phyloP scores from a whole-genome alignment of 345 rosid species.

The Viola odorata region DNA sequence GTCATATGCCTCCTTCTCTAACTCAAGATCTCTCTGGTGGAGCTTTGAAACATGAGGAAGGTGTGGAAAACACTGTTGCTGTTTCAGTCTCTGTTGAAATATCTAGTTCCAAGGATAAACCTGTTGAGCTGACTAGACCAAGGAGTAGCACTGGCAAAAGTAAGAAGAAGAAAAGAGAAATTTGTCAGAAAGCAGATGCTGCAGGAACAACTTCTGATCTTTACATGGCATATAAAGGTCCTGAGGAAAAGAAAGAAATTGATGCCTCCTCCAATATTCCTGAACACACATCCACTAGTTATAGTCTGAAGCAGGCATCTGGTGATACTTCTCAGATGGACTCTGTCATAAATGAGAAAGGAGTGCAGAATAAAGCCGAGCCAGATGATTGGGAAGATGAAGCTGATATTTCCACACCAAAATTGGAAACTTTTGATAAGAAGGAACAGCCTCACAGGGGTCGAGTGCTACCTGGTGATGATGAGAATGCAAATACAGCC shows the following conservation, averaged over 20 bases:
- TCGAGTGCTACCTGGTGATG: constrained; percentile 26
- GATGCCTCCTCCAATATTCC: constrained; percentile 24
- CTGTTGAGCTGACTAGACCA: constrained; percentile 38
- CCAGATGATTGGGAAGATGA: constrained; percentile 99
- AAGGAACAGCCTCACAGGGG: constrained; percentile 24
- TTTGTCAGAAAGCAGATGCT: constrained; percentile 89
- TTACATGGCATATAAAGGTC: constrained; percentile 85
- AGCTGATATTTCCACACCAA: constrained; percentile 77
- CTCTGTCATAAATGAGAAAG: constrained; percentile 25
- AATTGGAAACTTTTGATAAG: constrained; percentile 46
- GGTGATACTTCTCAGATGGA: constrained; percentile 27
- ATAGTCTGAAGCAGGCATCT: constrained; percentile 32
- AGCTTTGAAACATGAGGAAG: constrained; percentile 26
- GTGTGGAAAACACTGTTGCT: constrained; percentile 27
- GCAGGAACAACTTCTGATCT: constrained; percentile 80
- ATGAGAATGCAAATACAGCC: constrained; percentile 33
- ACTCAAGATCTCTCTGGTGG: constrained; percentile 27
- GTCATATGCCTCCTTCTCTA: constrained; percentile 22
- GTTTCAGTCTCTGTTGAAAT: constrained; percentile 22
- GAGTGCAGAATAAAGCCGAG: constrained; percentile 49
- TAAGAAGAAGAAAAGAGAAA: constrained; percentile 63
- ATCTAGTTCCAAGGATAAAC: constrained; percentile 45
- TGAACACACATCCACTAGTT: constrained; percentile 21
- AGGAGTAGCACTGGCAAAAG: constrained; percentile 35
- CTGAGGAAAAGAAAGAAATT: constrained; percentile 69